Conservation (phyloP, 225 moss, liverwort and hornwort genomes). For the Bryum argenteum region DNA sequence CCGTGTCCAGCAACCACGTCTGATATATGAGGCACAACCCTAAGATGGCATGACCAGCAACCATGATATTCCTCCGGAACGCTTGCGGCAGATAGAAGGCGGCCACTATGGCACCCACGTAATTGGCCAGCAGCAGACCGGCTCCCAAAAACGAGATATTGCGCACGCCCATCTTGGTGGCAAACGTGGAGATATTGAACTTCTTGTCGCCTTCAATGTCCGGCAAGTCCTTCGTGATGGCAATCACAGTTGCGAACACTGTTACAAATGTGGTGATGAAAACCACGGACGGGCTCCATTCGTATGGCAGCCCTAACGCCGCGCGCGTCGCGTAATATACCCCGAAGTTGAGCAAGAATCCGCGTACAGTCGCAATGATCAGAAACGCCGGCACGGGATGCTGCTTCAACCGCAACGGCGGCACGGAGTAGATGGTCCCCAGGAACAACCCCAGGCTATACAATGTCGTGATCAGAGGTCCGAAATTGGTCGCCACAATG, state of each 20-base stretch:
- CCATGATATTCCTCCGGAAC: slow-evolving; percentile 69
- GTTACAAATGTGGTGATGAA: slow-evolving; percentile 95
- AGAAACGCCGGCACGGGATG: slow-evolving; percentile 85
- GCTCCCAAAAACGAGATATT: slow-evolving; percentile 77
- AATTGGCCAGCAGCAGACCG: slow-evolving; percentile 72
- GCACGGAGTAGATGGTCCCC: slow-evolving; percentile 87
- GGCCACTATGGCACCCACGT: slow-evolving; percentile 69
- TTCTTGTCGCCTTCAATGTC: slow-evolving; percentile 89
- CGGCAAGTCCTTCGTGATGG: slow-evolving; percentile 91
- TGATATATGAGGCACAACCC: slow-evolving; percentile 72
- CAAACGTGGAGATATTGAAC: slow-evolving; percentile 81
- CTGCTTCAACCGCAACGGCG: slow-evolving; percentile 82
- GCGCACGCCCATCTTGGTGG: slow-evolving; percentile 76
- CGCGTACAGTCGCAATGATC: slow-evolving; percentile 90
- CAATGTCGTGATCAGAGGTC: slow-evolving; percentile 67
- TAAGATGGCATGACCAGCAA: slow-evolving; percentile 62
- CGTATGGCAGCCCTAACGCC: slow-evolving; percentile 69
- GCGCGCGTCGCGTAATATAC: slow-evolving; percentile 95
- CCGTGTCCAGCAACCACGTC: slow-evolving; percentile 73
- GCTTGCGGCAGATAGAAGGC: slow-evolving; percentile 66
- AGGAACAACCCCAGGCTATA: slow-evolving; percentile 74
- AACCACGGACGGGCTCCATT: slow-evolving; percentile 85
- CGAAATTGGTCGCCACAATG: slow-evolving; percentile 80
- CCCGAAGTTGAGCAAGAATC: slow-evolving; percentile 89
- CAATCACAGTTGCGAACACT: slow-evolving; percentile 88